A percentile compares a stretch with the other conserved stretches of the same genome.
These are phyloP conservation scores for Pseudopediastrum boryanum DNA, from an alignment of 139 green algal genomes.

Conservation along the genomic window DNA sequence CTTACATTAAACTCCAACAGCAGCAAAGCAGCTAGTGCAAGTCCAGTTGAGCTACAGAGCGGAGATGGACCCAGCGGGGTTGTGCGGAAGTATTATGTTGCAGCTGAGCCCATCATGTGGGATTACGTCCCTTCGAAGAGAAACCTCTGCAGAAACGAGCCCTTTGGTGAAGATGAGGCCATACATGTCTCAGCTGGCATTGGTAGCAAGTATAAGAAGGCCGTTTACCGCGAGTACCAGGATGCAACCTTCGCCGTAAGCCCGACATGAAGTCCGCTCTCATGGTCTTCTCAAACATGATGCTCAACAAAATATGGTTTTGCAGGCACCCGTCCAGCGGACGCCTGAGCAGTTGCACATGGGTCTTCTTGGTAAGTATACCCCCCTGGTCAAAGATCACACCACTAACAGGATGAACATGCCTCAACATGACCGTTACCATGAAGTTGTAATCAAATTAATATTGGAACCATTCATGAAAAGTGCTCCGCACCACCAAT, in stretches of 20 bases:
- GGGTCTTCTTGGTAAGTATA: slow-evolving; percentile 35
- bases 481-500: too few relatives aligned
- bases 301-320: too few relatives aligned
- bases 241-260: slow-evolving; percentile 50
- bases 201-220: slow-evolving; percentile 50
- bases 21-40: neutral
- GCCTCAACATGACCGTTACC: too few relatives aligned
- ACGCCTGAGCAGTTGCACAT: slow-evolving; percentile 24
- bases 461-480: too few relatives aligned
- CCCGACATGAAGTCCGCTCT: too few relatives aligned
- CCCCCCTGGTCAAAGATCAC: too few relatives aligned
- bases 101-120: slow-evolving; percentile 54
- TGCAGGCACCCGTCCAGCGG: slow-evolving; percentile 15
- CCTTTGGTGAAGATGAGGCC: slow-evolving; percentile 2
- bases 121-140: slow-evolving; percentile 52
- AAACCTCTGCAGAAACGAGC: slow-evolving; percentile 17
- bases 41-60: neutral
- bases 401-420: too few relatives aligned
- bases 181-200: slow-evolving; percentile 28
- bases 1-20: neutral
- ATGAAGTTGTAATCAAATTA: too few relatives aligned
- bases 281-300: too few relatives aligned
- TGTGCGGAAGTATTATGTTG: slow-evolving; percentile 46
- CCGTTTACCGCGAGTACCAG: slow-evolving; percentile 53
- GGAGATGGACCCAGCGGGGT: neutral